Percentiles rank a stretch among this genome's conserved stretches.
phyloP scores from a whole-genome alignment of 768 basidiomycete genomes.

The Leccinum ochraceum region DNA sequence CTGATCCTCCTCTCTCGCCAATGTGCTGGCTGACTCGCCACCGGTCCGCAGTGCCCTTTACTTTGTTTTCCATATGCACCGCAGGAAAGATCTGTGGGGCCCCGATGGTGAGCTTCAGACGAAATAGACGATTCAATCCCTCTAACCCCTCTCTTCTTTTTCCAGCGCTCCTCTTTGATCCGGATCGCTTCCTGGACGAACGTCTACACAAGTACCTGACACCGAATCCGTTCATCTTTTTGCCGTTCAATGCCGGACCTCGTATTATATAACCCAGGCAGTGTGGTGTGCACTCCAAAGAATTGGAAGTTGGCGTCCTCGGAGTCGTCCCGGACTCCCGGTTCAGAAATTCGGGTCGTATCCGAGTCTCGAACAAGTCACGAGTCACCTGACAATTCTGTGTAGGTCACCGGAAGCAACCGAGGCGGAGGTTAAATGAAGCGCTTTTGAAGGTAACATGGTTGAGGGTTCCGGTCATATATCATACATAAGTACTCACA shows the following conservation, averaged over 20 bases:
- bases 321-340: no score
- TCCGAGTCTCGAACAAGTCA: no score
- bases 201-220: conserved; percentile 53
- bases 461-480: no score
- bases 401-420: no score
- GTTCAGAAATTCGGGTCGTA: no score
- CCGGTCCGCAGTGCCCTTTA: conserved; percentile 12
- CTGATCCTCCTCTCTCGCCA: not conserved
- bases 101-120: conserved; percentile 32
- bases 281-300: no score
- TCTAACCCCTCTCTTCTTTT: not conserved
- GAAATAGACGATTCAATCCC: no score
- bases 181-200: conserved; percentile 64
- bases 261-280: conserved; percentile 36
- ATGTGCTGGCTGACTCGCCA: not conserved
- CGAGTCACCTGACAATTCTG: no score
- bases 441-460: no score
- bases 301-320: no score
- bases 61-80: conserved; percentile 37
- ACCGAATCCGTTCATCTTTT: conserved; percentile 67
- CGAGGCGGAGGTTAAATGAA: no score
- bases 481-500: no score
- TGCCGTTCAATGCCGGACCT: conserved; percentile 69
- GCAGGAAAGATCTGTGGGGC: conserved; percentile 41
- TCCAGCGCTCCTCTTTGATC: conserved; percentile 50